Conservation (phyloP, 2,329 filamentous ascomycete genomes). For the Eutypa lata region DNA sequence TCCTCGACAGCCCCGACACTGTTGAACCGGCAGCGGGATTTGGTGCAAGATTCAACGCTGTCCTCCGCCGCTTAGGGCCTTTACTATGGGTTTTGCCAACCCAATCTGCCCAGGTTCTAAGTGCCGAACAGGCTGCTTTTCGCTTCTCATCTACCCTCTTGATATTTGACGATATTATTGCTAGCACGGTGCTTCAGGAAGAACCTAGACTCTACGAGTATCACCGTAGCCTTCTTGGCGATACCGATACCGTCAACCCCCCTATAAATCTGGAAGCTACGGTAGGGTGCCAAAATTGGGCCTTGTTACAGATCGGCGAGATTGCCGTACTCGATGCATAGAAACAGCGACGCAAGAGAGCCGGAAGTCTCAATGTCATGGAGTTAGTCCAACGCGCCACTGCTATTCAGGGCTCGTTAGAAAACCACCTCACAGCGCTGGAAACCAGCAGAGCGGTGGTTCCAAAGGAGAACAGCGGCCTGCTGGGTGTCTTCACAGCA, state of each 20-base stretch:
- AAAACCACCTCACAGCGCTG: constrained; percentile 5
- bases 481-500: constrained; percentile 15
- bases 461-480: not conserved
- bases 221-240: constrained; percentile 19
- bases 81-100: constrained; percentile 15
- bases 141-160: constrained; percentile 32
- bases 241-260: constrained; percentile 2
- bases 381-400: constrained; percentile 14
- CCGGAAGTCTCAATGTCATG: constrained; percentile 14
- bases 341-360: constrained; percentile 14
- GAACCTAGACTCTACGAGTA: constrained; percentile 26
- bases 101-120: constrained; percentile 19
- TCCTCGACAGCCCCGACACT: constrained; percentile 12
- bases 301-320: constrained; percentile 14
- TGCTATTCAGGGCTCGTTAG: constrained; percentile 11
- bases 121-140: constrained; percentile 33
- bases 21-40: not conserved
- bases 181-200: constrained; percentile 28
- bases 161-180: constrained; percentile 33
- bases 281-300: constrained; percentile 19
- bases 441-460: no score
- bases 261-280: constrained; percentile 14
- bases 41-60: constrained; percentile 8
- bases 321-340: constrained; percentile 16
- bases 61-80: constrained; percentile 13